Evolutionary conservation across 2,329 filamentous ascomycete genomes (phyloP).

Genomic region (Tolypocladium amazonense): DNA sequence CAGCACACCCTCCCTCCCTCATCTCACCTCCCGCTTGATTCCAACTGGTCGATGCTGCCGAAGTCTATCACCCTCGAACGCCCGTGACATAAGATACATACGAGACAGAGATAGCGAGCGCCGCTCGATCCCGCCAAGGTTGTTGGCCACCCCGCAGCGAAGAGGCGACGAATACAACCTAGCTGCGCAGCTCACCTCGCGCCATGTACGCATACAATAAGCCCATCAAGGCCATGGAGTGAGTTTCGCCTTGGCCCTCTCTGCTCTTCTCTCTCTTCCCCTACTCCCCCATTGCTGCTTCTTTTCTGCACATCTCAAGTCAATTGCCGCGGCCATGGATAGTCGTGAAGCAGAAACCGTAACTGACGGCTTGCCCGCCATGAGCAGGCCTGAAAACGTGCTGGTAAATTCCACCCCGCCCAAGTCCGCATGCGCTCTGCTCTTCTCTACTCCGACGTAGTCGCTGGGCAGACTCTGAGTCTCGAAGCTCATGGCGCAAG

Average conservation of each 20-base stretch:
- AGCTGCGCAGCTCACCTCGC: not conserved
- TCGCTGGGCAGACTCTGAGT: not conserved
- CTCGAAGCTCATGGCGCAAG: not conserved
- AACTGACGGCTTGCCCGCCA: slow-evolving; percentile 9
- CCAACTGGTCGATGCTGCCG: not conserved
- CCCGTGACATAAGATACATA: not conserved
- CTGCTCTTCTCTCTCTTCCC: not conserved
- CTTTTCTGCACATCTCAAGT: not conserved
- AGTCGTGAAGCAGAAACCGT: slow-evolving; percentile 5
- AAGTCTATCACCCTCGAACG: not conserved
- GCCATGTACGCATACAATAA: slow-evolving; percentile 25
- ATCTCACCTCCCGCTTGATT: not conserved
- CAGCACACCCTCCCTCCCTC: not conserved
- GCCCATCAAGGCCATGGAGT: slow-evolving; percentile 27
- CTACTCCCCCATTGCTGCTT: not conserved
- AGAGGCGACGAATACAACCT: not conserved
- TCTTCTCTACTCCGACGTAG: too few relatives aligned
- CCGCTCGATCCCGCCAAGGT: not conserved
- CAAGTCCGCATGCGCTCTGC: not conserved
- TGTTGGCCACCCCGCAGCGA: not conserved
- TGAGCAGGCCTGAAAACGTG: slow-evolving; percentile 23
- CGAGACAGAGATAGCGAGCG: not conserved
- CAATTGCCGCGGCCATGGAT: slow-evolving; percentile 3
- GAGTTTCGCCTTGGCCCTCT: slow-evolving; percentile 9
- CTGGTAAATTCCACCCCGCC: slow-evolving; percentile 13